Conservation (phyloP, 805 yeast genomes). For the Priceomyces fermenticarens region DNA sequence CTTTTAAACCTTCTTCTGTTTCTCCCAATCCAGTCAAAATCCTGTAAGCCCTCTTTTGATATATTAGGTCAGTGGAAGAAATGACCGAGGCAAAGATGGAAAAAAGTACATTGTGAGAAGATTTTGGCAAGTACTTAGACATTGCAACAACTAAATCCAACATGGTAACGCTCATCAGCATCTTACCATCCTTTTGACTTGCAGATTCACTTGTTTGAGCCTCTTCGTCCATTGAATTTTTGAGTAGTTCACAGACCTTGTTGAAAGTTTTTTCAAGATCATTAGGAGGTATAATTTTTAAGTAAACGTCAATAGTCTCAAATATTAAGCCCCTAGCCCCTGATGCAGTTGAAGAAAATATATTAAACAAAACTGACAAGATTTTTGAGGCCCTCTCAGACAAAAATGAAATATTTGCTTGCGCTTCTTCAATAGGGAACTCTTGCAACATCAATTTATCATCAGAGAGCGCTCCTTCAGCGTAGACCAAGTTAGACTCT, state of each 20-base stretch:
- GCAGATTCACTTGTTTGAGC: slow-evolving; percentile 18
- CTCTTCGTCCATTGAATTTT: slow-evolving; percentile 68
- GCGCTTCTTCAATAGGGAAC: slow-evolving; percentile 56
- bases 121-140: slow-evolving; percentile 75
- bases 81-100: slow-evolving; percentile 75
- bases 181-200: slow-evolving; percentile 32
- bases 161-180: slow-evolving; percentile 74
- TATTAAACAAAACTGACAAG: slow-evolving; percentile 85
- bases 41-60: slow-evolving; percentile 89
- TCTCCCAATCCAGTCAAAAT: slow-evolving; percentile 70
- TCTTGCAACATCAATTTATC: slow-evolving; percentile 58
- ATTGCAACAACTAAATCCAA: slow-evolving; percentile 87
- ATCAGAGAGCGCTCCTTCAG: slow-evolving; percentile 54
- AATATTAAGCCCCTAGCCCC: slow-evolving; percentile 80
- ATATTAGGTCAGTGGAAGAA: slow-evolving; percentile 47
- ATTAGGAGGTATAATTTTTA: slow-evolving; percentile 62
- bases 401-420: slow-evolving; percentile 58
- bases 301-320: slow-evolving; percentile 80
- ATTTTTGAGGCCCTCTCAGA: slow-evolving; percentile 68
- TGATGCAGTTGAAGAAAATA: slow-evolving; percentile 83
- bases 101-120: slow-evolving; percentile 70
- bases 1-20: slow-evolving; percentile 57
- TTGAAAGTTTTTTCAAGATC: slow-evolving; percentile 77
- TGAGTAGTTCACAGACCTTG: slow-evolving; percentile 78
- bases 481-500: slow-evolving; percentile 66